Evolutionary conservation across 371 early-diverging fungal species (phyloP).

Genomic region (Capillidium heterosporum): DNA sequence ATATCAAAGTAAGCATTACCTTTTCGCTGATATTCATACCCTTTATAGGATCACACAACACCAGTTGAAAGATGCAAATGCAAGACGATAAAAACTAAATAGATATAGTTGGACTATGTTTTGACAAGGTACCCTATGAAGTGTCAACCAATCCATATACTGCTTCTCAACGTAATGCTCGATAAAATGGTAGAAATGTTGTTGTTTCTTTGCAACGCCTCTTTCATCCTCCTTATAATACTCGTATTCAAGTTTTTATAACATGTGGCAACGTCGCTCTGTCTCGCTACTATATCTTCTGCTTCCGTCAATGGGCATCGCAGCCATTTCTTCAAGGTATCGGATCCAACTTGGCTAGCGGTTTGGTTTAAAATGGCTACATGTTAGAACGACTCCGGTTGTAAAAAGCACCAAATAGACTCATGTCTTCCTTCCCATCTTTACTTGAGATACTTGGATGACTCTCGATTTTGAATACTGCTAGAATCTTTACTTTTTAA

Average conservation of each 20-base stretch:
- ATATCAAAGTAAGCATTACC: too few relatives aligned
- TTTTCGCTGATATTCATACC: too few relatives aligned
- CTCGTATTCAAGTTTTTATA: not conserved
- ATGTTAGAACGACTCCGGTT: not conserved
- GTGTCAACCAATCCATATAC: not conserved
- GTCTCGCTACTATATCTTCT: not conserved
- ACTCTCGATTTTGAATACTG: not conserved
- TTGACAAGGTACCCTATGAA: not conserved
- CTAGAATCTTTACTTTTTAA: not conserved
- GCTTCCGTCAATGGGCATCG: not conserved
- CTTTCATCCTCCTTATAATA: not conserved
- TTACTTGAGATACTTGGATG: not conserved
- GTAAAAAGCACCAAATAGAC: not conserved
- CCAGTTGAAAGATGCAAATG: too few relatives aligned
- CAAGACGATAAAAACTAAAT: too few relatives aligned
- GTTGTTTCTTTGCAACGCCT: not conserved
- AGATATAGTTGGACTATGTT: too few relatives aligned
- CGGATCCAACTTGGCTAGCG: not conserved
- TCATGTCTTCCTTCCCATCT: not conserved
- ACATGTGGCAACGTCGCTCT: not conserved
- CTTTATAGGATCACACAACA: too few relatives aligned
- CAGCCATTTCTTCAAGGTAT: not conserved
- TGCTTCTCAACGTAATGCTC: not conserved
- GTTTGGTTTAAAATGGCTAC: constrained; percentile 3
- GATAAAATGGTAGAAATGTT: not conserved